A percentile compares a stretch with the other conserved stretches of the same genome.
phyloP scores from a whole-genome alignment of 2,329 filamentous ascomycete genomes.

The Penicillium sp. region DNA sequence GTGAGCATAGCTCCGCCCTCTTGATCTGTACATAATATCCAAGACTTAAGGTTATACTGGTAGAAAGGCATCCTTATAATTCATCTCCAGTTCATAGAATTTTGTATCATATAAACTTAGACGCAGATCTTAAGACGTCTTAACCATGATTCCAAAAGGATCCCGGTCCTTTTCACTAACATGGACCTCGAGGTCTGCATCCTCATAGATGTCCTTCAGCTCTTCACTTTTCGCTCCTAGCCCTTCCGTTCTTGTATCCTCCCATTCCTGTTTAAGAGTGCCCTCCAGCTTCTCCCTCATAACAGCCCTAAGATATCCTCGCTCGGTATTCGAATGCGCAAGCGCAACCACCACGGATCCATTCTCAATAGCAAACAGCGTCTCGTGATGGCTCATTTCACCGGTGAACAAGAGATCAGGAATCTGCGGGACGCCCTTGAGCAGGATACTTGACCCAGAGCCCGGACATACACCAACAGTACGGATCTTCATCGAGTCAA shows the following conservation, averaged over 20 bases:
- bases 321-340: conserved; percentile 93
- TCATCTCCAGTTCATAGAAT: background rate
- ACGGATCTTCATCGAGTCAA: conserved; percentile 62
- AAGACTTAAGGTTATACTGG: background rate
- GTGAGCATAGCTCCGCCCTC: background rate
- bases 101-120: background rate
- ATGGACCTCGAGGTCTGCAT: conserved; percentile 65
- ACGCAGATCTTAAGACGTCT: conserved; percentile 19
- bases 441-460: conserved; percentile 74
- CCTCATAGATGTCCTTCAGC: conserved; percentile 55
- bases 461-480: conserved; percentile 89
- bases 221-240: conserved; percentile 36
- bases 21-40: background rate
- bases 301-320: conserved; percentile 75
- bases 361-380: conserved; percentile 81
- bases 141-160: conserved; percentile 77
- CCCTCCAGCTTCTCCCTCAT: conserved; percentile 70
- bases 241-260: conserved; percentile 50
- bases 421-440: conserved; percentile 57
- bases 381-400: conserved; percentile 92
- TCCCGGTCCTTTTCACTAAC: conserved; percentile 83
- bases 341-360: conserved; percentile 82
- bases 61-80: background rate
- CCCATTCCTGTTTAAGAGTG: conserved; percentile 63
- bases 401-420: conserved; percentile 89